Evolutionary conservation across 2,329 filamentous ascomycete genomes (phyloP).

Genomic region (Sporothrix phasma): DNA sequence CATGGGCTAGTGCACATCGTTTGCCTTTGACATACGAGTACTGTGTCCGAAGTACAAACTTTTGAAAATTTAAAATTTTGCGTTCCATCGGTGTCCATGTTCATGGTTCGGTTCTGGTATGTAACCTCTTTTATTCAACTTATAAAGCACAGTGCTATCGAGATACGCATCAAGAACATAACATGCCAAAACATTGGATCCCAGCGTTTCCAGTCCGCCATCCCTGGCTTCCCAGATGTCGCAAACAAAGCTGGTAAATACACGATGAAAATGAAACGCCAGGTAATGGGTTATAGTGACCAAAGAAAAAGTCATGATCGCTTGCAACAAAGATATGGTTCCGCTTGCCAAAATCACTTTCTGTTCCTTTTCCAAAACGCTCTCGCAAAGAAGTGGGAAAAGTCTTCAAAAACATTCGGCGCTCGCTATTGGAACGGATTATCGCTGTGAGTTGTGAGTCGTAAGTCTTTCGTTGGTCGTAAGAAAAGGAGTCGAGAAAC

Average conservation of each 20-base stretch:
- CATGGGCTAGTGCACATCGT: neutral
- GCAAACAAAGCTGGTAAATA: neutral
- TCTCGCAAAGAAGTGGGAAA: neutral
- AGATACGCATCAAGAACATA: neutral
- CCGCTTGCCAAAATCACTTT: conserved; percentile 6
- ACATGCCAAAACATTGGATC: neutral
- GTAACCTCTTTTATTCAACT: neutral
- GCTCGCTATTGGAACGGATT: conserved; percentile 4
- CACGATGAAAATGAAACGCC: neutral
- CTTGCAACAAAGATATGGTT: conserved; percentile 1
- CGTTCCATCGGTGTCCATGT: neutral
- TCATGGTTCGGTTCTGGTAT: neutral
- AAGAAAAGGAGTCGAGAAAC: neutral
- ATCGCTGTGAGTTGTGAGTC: neutral
- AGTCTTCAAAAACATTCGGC: neutral
- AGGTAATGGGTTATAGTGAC: neutral
- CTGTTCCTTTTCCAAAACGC: conserved; percentile 5
- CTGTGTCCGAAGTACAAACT: too few species aligned
- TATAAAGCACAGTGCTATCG: neutral
- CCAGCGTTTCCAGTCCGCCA: neutral
- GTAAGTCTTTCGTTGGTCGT: conserved; percentile 9
- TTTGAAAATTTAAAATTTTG: neutral
- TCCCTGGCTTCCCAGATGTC: neutral
- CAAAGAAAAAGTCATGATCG: neutral
- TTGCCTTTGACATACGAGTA: too few species aligned